phyloP scores from a whole-genome alignment of 2,329 filamentous ascomycete species.

The Apiospora rasikravindrae region DNA sequence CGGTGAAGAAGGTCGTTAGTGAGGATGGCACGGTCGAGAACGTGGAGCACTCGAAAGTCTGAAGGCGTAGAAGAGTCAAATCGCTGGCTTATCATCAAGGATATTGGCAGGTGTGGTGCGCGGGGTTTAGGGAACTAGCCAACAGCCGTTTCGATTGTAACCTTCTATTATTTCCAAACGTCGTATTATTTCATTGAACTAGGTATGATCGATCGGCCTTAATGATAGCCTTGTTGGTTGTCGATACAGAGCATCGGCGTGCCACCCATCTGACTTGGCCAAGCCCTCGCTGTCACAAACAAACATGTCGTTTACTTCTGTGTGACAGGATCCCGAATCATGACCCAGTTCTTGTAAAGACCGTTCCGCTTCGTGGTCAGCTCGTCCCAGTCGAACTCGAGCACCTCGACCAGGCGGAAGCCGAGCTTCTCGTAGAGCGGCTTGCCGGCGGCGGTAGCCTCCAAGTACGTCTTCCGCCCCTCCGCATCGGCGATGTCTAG shows the following conservation, averaged over 20 bases:
- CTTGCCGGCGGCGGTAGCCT: conserved; percentile 43
- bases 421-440: conserved; percentile 45
- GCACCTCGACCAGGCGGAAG: conserved; percentile 41
- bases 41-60: neutral
- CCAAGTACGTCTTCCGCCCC: conserved; percentile 41
- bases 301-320: neutral
- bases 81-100: no score
- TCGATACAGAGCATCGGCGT: neutral
- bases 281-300: no score
- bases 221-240: neutral
- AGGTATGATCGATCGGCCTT: neutral
- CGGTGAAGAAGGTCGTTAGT: neutral
- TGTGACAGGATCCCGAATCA: conserved; percentile 35
- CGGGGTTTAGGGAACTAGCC: no score
- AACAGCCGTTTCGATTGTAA: neutral
- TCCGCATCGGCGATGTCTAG: conserved; percentile 42
- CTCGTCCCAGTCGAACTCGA: conserved; percentile 33
- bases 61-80: neutral
- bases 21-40: neutral
- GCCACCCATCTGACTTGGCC: neutral
- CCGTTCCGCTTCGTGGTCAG: conserved; percentile 28
- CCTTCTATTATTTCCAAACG: neutral
- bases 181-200: neutral
- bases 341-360: conserved; percentile 31
- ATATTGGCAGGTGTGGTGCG: no score